phyloP scores from a whole-genome alignment of 2,329 filamentous ascomycete species.

The Ophiostoma sp. region DNA sequence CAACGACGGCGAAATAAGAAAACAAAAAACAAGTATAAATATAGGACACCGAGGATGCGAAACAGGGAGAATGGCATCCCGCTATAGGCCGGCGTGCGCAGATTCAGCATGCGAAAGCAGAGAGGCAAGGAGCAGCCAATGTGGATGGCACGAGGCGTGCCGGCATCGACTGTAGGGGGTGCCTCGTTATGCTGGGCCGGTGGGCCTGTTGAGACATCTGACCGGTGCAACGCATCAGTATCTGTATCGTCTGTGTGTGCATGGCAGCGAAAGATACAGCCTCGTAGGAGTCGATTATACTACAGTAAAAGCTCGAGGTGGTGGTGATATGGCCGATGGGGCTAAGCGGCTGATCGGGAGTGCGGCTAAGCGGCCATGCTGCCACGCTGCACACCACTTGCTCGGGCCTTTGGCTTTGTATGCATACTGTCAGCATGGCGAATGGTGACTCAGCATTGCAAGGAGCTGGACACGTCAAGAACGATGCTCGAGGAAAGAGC shows the following conservation, averaged over 20 bases:
- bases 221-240: slow-evolving; percentile 3
- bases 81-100: background rate
- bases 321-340: slow-evolving; percentile 11
- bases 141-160: slow-evolving; percentile 1
- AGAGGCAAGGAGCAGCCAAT: slow-evolving; percentile 4
- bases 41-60: background rate
- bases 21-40: background rate
- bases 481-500: background rate
- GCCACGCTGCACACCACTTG: background rate
- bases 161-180: background rate
- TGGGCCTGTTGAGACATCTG: slow-evolving; percentile 2
- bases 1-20: background rate
- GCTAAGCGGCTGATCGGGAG: slow-evolving; percentile 12
- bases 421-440: background rate
- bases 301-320: background rate
- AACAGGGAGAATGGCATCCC: background rate
- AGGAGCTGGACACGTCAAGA: background rate
- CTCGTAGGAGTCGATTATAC: background rate
- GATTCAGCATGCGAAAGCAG: background rate
- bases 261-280: background rate
- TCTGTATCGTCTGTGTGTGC: background rate
- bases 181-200: slow-evolving; percentile 5
- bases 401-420: background rate
- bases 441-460: slow-evolving; percentile 1
- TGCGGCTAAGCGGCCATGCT: slow-evolving; percentile 9